Conservation (phyloP, 2,329 filamentous ascomycete genomes). For the Neopestalotiopsis clavispora region DNA sequence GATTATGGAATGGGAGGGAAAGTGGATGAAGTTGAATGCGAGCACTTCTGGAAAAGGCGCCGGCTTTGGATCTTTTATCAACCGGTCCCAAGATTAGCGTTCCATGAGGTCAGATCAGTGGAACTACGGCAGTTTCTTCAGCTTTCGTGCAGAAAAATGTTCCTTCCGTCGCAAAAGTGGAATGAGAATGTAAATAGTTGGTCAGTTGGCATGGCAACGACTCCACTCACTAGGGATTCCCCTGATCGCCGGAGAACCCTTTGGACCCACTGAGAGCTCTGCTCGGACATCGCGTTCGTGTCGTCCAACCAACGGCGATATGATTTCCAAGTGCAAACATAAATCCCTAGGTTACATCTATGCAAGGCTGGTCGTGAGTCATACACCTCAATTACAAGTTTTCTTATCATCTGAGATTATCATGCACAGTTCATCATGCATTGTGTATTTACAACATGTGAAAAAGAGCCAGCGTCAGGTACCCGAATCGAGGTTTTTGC, state of each 20-base stretch:
- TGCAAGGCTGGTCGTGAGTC: constrained; percentile 13
- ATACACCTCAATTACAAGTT: background rate
- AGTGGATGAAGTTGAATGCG: background rate
- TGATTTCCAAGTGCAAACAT: background rate
- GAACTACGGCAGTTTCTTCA: constrained; percentile 6
- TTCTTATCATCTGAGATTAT: too few relatives aligned
- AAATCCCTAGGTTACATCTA: constrained; percentile 2
- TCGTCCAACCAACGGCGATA: constrained; percentile 12
- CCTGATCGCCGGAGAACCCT: background rate
- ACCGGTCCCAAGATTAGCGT: background rate
- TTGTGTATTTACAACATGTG: background rate
- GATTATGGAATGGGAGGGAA: background rate
- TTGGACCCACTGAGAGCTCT: background rate
- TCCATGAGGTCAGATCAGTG: constrained; percentile 13
- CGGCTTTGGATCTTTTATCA: constrained; percentile 13
- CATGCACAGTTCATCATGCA: constrained; percentile 6
- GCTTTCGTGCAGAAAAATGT: constrained; percentile 13
- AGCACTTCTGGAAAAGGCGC: background rate
- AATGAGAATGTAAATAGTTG: constrained; percentile 13
- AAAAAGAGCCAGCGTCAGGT: background rate
- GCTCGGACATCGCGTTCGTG: background rate
- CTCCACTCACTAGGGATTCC: background rate
- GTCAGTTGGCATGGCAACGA: constrained; percentile 3
- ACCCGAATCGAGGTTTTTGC: background rate
- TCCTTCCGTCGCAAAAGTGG: constrained; percentile 11